These are phyloP conservation scores for Penicillium atrosanguineum DNA, from an alignment of 495 filamentous ascomycete species.

Conservation along the genomic window DNA sequence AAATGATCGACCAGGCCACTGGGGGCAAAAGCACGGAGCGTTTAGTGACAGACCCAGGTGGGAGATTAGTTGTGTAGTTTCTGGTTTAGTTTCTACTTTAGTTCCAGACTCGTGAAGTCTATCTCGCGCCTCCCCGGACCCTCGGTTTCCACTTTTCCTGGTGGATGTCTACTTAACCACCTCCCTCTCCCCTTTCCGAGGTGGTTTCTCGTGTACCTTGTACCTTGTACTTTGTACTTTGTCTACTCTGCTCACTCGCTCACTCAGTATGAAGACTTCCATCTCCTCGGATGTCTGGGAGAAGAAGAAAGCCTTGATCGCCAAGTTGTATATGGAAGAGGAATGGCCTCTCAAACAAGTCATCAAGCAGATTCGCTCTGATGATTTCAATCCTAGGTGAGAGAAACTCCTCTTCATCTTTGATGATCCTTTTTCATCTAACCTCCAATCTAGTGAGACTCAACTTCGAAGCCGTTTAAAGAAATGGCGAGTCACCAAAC, in stretches of 20 bases:
- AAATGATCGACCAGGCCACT: constrained; percentile 25
- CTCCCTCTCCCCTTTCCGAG: neutral
- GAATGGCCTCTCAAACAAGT: constrained; percentile 52
- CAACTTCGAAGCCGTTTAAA: constrained; percentile 47
- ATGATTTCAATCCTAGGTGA: constrained; percentile 50
- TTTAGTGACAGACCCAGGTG: constrained; percentile 14
- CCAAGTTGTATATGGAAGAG: constrained; percentile 48
- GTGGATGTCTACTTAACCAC: neutral
- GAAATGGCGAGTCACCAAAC: constrained; percentile 51
- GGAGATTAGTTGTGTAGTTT: constrained; percentile 3
- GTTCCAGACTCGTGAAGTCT: constrained; percentile 2
- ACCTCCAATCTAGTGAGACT: constrained; percentile 33
- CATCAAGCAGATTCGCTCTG: constrained; percentile 47
- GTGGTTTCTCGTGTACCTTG: too few species aligned
- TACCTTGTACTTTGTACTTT: neutral
- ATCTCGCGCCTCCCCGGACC: constrained; percentile 18
- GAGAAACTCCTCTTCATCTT: neutral
- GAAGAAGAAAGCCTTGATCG: constrained; percentile 47
- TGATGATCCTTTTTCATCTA: neutral
- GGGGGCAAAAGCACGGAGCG: neutral
- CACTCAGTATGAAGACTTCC: constrained; percentile 41
- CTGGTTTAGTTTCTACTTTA: neutral
- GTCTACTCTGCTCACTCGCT: neutral
- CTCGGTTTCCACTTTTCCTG: neutral
- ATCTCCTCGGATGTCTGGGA: constrained; percentile 51